These are phyloP conservation scores for Marasmius sp. DNA, from an alignment of 1,284 basidiomycete species.

Conservation along the genomic window DNA sequence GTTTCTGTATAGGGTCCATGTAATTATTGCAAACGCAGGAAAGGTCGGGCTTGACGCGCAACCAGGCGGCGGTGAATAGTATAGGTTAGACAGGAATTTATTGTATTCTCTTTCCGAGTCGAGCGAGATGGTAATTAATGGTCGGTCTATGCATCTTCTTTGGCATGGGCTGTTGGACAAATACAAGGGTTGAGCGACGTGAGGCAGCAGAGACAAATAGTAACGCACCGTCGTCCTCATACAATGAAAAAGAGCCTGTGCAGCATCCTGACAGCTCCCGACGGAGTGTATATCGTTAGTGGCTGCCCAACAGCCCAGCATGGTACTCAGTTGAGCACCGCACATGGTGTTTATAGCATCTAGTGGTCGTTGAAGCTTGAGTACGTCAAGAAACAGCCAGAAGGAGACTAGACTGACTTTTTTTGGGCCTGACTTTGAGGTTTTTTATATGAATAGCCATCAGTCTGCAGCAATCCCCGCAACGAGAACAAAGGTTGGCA, in stretches of 20 bases:
- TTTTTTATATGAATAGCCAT: constrained; percentile 71
- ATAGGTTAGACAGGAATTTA: constrained; percentile 28
- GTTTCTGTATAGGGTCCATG: no score
- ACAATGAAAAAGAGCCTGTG: constrained; percentile 76
- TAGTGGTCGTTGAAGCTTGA: constrained; percentile 24
- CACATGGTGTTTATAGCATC: constrained; percentile 62
- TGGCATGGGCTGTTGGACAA: constrained; percentile 51
- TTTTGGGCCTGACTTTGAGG: constrained; percentile 78
- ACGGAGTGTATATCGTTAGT: constrained; percentile 68
- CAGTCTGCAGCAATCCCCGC: neutral
- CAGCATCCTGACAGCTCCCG: constrained; percentile 62
- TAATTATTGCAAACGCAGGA: no score
- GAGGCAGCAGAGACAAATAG: constrained; percentile 3
- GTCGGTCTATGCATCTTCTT: constrained; percentile 67
- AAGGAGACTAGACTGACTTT: constrained; percentile 46
- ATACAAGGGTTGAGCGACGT: constrained; percentile 5
- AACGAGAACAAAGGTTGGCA: neutral
- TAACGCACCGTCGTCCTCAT: constrained; percentile 82
- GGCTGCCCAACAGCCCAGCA: constrained; percentile 96
- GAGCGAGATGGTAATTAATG: constrained; percentile 85
- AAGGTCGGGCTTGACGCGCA: no score
- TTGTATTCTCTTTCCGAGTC: constrained; percentile 72
- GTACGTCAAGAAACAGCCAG: constrained; percentile 4
- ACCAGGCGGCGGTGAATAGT: neutral
- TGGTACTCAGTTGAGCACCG: constrained; percentile 72